Conservation (phyloP, 176 grass and related monocot species). For the Bothriochloa decipiens region DNA sequence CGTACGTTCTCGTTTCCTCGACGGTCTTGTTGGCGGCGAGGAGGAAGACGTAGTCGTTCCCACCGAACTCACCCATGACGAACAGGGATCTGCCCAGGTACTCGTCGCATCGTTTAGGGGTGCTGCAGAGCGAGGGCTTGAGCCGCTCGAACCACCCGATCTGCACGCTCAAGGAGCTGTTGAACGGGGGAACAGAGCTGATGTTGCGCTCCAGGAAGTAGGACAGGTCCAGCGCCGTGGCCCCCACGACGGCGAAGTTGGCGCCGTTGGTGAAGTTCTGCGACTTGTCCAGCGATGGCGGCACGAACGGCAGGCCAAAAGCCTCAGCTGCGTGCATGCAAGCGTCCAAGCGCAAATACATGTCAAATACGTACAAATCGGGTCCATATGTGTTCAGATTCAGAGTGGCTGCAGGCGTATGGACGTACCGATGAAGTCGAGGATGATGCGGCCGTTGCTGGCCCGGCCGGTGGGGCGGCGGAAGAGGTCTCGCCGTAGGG, state of each 20-base stretch:
- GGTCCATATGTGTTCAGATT: not conserved
- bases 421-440: conserved; percentile 61
- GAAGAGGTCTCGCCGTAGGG: conserved; percentile 50
- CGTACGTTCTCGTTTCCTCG: not conserved
- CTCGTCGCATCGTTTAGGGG: conserved; percentile 26
- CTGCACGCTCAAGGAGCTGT: conserved; percentile 47
- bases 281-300: conserved; percentile 37
- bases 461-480: conserved; percentile 36
- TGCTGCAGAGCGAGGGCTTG: conserved; percentile 47
- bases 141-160: conserved; percentile 63
- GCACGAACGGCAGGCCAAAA: conserved; percentile 56
- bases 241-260: conserved; percentile 53
- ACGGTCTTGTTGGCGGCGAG: conserved; percentile 42
- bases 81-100: conserved; percentile 51
- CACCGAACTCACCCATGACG: conserved; percentile 65
- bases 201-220: conserved; percentile 44
- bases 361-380: too few relatives aligned
- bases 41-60: conserved; percentile 58
- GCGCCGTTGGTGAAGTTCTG: conserved; percentile 56
- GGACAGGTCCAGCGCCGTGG: conserved; percentile 47
- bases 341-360: not conserved
- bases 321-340: conserved; percentile 42
- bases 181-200: conserved; percentile 36
- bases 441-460: conserved; percentile 60
- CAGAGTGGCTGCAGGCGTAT: not conserved